Base-by-base conservation (phyloP, 371 early-diverging fungal genomes). In the Mucor indicus region DNA sequence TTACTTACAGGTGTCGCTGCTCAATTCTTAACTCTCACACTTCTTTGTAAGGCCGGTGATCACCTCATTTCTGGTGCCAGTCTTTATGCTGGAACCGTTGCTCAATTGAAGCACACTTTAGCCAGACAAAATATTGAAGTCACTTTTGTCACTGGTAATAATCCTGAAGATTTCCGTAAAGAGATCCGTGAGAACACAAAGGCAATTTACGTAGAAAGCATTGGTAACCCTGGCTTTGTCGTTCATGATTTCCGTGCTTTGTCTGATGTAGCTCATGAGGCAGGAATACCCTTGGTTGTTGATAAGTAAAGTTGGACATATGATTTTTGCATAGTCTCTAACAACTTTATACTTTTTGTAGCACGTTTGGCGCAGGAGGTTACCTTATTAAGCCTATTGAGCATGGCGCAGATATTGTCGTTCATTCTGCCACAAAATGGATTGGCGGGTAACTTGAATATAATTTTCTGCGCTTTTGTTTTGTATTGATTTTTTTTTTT, bases 401-500 rank as follows among this genome's bases (percentile, higher is more conserved):
- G 15, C 85, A 91, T 62, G 93, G 93, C 44, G 95, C 95, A 16
- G 93, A 95, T 69, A 92, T 95, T 60, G 85, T 95, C 40, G 85
- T 90, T 13, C 87, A 87, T 44, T 90, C 90, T 27, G 89, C 94
- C 10, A 94, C 93, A 25, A 93, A 93, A 71, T 95, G 95, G 93
- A 87, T 90, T 40, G 87, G 87, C 21, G 69, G 69, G 69, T 69
- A 69, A 51, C 48, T 23, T 3, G 16, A 30, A 23, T 1, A 21
- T n/a, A n/a, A n/a, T n/a, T n/a, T n/a, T n/a, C n/a, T n/a, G n/a
- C n/a, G n/a, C n/a, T n/a, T n/a, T n/a, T n/a, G n/a, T n/a, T n/a
- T n/a, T n/a, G 17, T 25, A 25, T 25, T 0, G 8, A 38, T 20
- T 6, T 10, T 33, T 10, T 9, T 9, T 17, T 37, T 24, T 19